Conservation (phyloP, 768 basidiomycete species). For the Hebeloma cylindrosporum region DNA sequence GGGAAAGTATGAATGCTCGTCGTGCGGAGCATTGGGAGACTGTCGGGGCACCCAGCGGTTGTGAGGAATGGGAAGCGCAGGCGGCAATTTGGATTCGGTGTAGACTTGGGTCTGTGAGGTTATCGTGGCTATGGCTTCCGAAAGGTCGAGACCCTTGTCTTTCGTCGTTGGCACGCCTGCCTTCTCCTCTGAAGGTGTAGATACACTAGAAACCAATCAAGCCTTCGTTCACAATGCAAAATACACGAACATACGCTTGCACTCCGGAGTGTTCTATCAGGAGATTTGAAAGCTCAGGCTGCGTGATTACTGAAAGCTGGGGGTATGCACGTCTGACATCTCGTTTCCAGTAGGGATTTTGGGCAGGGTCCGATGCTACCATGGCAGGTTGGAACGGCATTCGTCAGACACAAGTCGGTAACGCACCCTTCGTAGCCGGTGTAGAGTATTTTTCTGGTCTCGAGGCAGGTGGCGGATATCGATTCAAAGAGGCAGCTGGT, state of each 20-base stretch:
- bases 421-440: constrained; percentile 82
- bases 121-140: constrained; percentile 70
- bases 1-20: constrained; percentile 79
- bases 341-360: constrained; percentile 95
- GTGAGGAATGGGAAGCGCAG: constrained; percentile 64
- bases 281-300: constrained; percentile 75
- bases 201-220: constrained; percentile 40
- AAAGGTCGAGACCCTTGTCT: constrained; percentile 55
- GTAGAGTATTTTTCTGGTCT: constrained; percentile 84
- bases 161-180: constrained; percentile 46
- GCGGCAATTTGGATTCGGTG: constrained; percentile 67
- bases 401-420: background rate
- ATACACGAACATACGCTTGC: constrained; percentile 52
- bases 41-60: constrained; percentile 74
- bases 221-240: too few species aligned
- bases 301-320: constrained; percentile 87
- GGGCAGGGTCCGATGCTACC: constrained; percentile 80
- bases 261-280: constrained; percentile 76
- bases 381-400: constrained; percentile 3
- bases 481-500: constrained; percentile 67
- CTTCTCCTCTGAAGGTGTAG: constrained; percentile 49
- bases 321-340: constrained; percentile 92
- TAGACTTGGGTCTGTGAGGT: constrained; percentile 57
- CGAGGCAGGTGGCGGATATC: constrained; percentile 88
- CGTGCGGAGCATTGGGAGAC: constrained; percentile 80